Base-by-base conservation (phyloP, 164 flowering plant species). In the Berberis vulgaris region DNA sequence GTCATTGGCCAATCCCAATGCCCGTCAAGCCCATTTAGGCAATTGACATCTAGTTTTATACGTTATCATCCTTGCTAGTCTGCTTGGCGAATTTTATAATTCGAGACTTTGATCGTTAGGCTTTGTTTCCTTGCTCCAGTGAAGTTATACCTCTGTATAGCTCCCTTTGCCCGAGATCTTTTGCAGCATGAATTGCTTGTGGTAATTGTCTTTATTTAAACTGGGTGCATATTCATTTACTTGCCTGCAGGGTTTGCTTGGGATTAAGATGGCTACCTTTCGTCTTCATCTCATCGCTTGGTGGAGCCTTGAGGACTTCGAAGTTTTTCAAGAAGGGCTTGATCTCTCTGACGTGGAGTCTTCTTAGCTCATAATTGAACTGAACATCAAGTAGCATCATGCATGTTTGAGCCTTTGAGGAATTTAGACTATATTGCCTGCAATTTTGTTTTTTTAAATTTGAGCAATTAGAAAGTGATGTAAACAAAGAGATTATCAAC, bases 241-340 rank as follows among this genome's bases (percentile, higher is more conserved):
- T 66, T 63, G 6, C 4, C 66, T 78, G 77, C 93, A 92, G 96
- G 84, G 96, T 43, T 77, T 86, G 65, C 70, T 92, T 66, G 93
- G 84, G 38, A 73, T 74, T 54, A 84, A 88, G 81, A 82, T 90
- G 94, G 96, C 97, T 38, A 82, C 87, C 11, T 93, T 93, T 76
- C 78, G 78, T 45, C 90, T 93, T 65, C 80, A 82, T 70, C 73
- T 90, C 60, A 65, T 82, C 9, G 84, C 96, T 74, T 70, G 88
- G 68, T 88, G 91, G 90, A 85, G 82, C 65, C 76, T 80, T 0
- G 88, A 81, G 49, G 97, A 86, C 5, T 92, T 88, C 76, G 96
- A 89, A 66, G 77, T 85, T 38, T 38, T 84, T 41, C 72, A 62
- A 71, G 89, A 82, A 73, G 86, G 80, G 6, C 64, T 69, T 53